Base-by-base conservation (phyloP, 805 yeast species). In the Candida coleopterorum region DNA sequence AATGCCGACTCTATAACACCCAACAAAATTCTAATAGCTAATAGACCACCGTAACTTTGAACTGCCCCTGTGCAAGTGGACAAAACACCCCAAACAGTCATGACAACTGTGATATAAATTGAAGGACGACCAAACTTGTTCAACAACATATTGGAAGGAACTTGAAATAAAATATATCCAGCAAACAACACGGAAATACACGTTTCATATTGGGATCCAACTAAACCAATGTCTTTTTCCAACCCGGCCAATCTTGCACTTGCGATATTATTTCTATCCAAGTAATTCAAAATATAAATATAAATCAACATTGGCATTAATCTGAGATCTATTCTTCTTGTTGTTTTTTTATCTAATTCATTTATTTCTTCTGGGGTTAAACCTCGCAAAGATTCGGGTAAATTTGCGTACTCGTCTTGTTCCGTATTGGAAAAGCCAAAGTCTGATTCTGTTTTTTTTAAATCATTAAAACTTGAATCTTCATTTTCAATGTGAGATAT, bases 191-290 rank as follows among this genome's bases (percentile, higher is more conserved):
- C 63, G n/a, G 78, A 68, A 38, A 75, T 70, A 52, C 70, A 63
- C 4, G 73, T 71, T 47, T 75, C 74, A 41, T 70, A 72, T 45
- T 72, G 66, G 27, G 50, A 50, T 6, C 74, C 74, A 4, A 50
- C 42, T 28, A 72, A 54, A 1, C 60, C 58, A 34, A 72, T 51
- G 39, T 72, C 77, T 7, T 58, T 56, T 43, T 62, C 62, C 42
- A 74, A 51, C 11, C 76, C 77, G 27, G 74, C 79, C 26, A 72
- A 58, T 39, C 74, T 60, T 2, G 79, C 79, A 47, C 72, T 67
- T 9, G 79, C 79, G 44, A 75, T 70, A 45, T 73, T 74, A 43
- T 71, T 69, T 35, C 79, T 49, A 50, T 74, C 79, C 34, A 74
- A 55, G 45, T 66, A 72, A 45, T 75, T 75, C 42, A 75, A 60